Evolutionary conservation across 208 protist genomes (phyloP).

Genomic region (Strigomonas galati): DNA sequence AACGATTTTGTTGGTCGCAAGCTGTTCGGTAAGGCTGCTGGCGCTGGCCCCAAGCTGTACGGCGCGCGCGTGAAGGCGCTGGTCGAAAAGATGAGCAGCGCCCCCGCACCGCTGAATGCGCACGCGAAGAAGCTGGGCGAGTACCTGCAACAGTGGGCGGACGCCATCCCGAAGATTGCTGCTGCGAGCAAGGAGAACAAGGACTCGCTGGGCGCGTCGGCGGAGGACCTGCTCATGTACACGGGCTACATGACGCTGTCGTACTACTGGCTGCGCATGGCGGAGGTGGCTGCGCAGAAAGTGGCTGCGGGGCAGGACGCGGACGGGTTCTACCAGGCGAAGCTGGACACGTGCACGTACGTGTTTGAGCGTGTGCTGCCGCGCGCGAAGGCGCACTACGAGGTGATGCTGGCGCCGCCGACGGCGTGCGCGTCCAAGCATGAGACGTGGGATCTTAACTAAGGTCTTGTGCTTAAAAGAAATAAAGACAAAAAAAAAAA

Average conservation of each 20-base stretch:
- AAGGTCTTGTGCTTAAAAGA: slow-evolving; percentile 3
- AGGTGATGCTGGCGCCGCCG: slow-evolving; percentile 44
- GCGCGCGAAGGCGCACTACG: slow-evolving; percentile 47
- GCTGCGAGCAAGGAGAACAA: slow-evolving; percentile 37
- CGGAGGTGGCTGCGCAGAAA: slow-evolving; percentile 54
- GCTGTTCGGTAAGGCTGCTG: slow-evolving; percentile 57
- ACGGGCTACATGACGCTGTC: slow-evolving; percentile 74
- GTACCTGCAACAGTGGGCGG: slow-evolving; percentile 64
- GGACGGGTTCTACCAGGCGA: slow-evolving; percentile 81
- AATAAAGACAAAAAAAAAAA: neutral
- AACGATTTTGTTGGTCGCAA: slow-evolving; percentile 87
- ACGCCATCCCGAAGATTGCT: slow-evolving; percentile 47
- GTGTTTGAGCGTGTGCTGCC: slow-evolving; percentile 74
- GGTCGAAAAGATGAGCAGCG: slow-evolving; percentile 31
- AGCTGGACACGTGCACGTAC: slow-evolving; percentile 72
- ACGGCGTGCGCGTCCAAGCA: slow-evolving; percentile 41
- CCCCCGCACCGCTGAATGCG: slow-evolving; percentile 30
- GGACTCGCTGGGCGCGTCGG: slow-evolving; percentile 39
- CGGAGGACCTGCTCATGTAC: slow-evolving; percentile 82
- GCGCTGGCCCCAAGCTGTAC: slow-evolving; percentile 38
- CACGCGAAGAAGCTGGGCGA: slow-evolving; percentile 46
- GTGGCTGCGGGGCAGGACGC: slow-evolving; percentile 51
- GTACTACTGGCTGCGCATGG: slow-evolving; percentile 89
- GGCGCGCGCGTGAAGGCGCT: slow-evolving; percentile 37
- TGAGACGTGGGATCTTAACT: slow-evolving; percentile 52